These are phyloP conservation scores for Halophytophthora batemanensis DNA, from an alignment of 352 stramenopile species.

Conservation along the genomic window DNA sequence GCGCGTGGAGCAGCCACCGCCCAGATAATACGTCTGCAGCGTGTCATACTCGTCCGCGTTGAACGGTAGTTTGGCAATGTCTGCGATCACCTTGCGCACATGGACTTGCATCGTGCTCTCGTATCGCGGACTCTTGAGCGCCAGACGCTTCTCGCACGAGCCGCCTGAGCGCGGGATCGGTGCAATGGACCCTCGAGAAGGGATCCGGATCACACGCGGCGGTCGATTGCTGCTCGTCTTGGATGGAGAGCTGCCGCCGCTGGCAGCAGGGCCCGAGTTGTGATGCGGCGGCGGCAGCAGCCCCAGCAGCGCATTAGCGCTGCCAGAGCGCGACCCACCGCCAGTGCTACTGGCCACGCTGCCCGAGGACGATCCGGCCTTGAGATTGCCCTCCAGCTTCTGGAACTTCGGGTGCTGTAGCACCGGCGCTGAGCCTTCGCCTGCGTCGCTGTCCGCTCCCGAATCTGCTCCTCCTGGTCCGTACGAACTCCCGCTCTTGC, in stretches of 20 bases:
- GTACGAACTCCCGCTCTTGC: background rate
- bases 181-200: constrained; percentile 38
- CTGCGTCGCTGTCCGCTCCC: constrained; percentile 26
- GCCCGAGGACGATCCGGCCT: constrained; percentile 43
- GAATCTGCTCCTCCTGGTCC: constrained; percentile 14
- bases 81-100: constrained; percentile 59
- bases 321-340: constrained; percentile 27
- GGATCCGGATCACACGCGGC: constrained; percentile 39
- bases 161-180: constrained; percentile 28
- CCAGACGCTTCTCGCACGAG: constrained; percentile 43
- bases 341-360: constrained; percentile 36
- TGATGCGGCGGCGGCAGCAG: constrained; percentile 36
- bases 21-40: constrained; percentile 60
- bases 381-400: constrained; percentile 42
- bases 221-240: constrained; percentile 40
- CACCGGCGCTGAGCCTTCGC: constrained; percentile 21
- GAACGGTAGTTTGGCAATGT: constrained; percentile 64
- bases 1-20: constrained; percentile 35
- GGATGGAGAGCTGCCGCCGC: constrained; percentile 22
- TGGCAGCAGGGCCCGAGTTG: constrained; percentile 19
- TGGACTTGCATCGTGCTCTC: constrained; percentile 74
- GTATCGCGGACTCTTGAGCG: constrained; percentile 67
- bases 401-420: constrained; percentile 47
- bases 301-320: constrained; percentile 35
- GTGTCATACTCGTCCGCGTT: constrained; percentile 61